These are phyloP conservation scores for Zangia roseola DNA, from an alignment of 768 basidiomycete genomes.

Conservation along the genomic window DNA sequence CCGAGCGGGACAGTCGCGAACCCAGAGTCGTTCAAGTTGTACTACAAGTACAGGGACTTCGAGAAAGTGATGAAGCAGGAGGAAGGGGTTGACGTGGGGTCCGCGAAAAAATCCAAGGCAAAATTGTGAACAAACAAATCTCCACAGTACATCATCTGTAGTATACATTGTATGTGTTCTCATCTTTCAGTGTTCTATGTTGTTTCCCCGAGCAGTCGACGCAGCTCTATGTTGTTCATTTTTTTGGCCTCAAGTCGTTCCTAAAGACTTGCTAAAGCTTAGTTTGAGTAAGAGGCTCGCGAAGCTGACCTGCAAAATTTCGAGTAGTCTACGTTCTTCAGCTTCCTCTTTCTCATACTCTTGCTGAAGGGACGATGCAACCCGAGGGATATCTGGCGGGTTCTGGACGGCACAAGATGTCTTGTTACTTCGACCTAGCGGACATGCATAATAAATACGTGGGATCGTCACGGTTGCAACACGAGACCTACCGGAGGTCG, in stretches of 20 bases:
- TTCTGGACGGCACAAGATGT: neutral
- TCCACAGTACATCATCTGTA: neutral
- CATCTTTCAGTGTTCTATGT: neutral
- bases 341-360: constrained; percentile 12
- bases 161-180: neutral
- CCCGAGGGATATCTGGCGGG: too few species aligned
- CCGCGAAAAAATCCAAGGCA: neutral
- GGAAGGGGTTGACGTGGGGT: constrained; percentile 6
- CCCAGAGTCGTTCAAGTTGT: constrained; percentile 61
- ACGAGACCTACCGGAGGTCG: neutral
- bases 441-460: neutral
- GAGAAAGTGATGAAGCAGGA: constrained; percentile 31
- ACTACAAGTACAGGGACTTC: constrained; percentile 61
- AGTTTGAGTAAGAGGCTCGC: neutral
- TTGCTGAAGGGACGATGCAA: neutral
- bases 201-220: constrained; percentile 11
- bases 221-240: constrained; percentile 8
- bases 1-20: constrained; percentile 78
- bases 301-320: constrained; percentile 9
- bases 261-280: neutral
- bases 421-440: neutral
- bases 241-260: constrained; percentile 6
- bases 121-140: constrained; percentile 10
- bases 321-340: constrained; percentile 15
- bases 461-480: neutral